A percentile compares a stretch with the other conserved stretches of the same genome.
phyloP scores from a whole-genome alignment of 352 stramenopile species.

The Phytophthora sp. region DNA sequence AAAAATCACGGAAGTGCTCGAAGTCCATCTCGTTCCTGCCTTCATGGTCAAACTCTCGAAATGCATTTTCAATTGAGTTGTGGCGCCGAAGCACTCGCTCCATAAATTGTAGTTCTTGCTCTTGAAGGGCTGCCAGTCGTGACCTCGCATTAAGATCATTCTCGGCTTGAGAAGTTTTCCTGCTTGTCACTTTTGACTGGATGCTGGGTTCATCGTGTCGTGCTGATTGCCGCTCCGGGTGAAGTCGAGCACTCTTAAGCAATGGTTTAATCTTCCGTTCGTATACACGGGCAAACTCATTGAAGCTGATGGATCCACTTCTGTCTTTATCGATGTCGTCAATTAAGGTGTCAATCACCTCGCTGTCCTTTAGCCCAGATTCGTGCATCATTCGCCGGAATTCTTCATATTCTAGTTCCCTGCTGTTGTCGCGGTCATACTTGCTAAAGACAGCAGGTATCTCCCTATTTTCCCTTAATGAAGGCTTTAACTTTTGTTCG shows the following conservation, averaged over 20 bases:
- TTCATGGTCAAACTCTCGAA: slow-evolving; percentile 46
- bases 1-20: slow-evolving; percentile 62
- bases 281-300: slow-evolving; percentile 53
- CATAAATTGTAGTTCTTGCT: slow-evolving; percentile 65
- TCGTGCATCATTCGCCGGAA: slow-evolving; percentile 62
- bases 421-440: slow-evolving; percentile 46
- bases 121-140: slow-evolving; percentile 32
- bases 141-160: slow-evolving; percentile 22
- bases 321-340: slow-evolving; percentile 42
- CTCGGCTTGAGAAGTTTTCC: slow-evolving; percentile 15
- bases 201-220: background rate
- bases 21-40: slow-evolving; percentile 50
- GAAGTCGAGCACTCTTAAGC: slow-evolving; percentile 15
- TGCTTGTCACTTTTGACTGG: background rate
- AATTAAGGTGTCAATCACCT: slow-evolving; percentile 46
- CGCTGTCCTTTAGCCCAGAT: slow-evolving; percentile 44
- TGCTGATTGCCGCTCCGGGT: background rate
- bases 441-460: slow-evolving; percentile 39
- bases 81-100: slow-evolving; percentile 46
- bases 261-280: slow-evolving; percentile 20
- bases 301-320: slow-evolving; percentile 43
- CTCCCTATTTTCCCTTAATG: slow-evolving; percentile 28
- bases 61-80: slow-evolving; percentile 51
- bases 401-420: slow-evolving; percentile 53
- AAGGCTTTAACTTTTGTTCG: slow-evolving; percentile 17